Conservation (phyloP, 1,284 basidiomycete genomes). For the Heterobasidion occidentale region DNA sequence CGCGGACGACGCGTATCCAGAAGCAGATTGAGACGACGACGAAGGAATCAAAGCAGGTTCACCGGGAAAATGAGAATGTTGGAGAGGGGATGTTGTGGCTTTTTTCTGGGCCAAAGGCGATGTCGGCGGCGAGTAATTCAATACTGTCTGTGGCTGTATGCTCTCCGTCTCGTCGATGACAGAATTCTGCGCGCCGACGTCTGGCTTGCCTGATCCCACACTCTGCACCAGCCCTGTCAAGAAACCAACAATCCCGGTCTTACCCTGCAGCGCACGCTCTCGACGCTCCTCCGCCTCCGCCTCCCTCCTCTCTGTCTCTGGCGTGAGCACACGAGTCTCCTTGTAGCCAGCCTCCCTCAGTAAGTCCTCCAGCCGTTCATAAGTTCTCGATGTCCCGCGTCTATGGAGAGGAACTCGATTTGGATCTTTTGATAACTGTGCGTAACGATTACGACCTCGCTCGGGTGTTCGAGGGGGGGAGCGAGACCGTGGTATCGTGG, state of each 20-base stretch:
- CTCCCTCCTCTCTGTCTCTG: conserved; percentile 56
- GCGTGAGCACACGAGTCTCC: conserved; percentile 81
- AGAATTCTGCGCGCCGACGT: not conserved
- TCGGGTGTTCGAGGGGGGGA: conserved; percentile 18
- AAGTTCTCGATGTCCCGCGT: conserved; percentile 68
- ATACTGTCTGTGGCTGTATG: conserved; percentile 17
- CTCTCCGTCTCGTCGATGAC: conserved; percentile 5
- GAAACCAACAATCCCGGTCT: conserved; percentile 53
- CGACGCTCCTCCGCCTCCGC: conserved; percentile 19
- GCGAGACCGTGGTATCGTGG: not conserved
- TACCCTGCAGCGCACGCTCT: conserved; percentile 27
- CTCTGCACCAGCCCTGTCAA: conserved; percentile 43
- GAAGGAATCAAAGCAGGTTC: not conserved
- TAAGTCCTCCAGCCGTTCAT: conserved; percentile 77
- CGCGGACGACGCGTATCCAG: conserved; percentile 1
- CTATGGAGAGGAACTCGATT: conserved; percentile 63
- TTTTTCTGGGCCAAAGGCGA: conserved; percentile 22
- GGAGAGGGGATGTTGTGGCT: not conserved
- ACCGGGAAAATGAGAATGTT: not conserved
- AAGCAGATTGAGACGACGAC: conserved; percentile 11
- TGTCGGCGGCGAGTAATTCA: conserved; percentile 20
- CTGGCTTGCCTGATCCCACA: conserved; percentile 11
- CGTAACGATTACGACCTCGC: conserved; percentile 38
- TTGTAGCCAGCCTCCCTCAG: conserved; percentile 83
- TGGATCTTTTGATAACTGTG: conserved; percentile 31